Conservation (phyloP, 768 basidiomycete genomes). For the Termitomyces sp. region DNA sequence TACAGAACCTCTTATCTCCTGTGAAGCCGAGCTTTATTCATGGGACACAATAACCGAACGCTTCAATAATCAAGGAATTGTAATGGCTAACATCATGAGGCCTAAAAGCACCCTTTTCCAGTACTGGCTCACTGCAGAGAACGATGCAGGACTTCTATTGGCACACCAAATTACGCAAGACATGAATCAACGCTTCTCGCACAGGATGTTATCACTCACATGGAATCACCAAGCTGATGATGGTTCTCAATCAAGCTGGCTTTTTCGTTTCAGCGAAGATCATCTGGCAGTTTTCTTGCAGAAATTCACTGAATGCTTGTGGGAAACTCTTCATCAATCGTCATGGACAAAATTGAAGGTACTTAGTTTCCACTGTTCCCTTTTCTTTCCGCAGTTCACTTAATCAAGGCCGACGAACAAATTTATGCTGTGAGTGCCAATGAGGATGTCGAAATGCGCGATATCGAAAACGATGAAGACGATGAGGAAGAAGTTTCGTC, state of each 20-base stretch:
- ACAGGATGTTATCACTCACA: constrained; percentile 66
- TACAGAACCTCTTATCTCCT: constrained; percentile 28
- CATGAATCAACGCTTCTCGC: constrained; percentile 70
- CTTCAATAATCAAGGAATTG: constrained; percentile 50
- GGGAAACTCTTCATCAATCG: constrained; percentile 73
- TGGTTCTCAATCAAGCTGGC: constrained; percentile 69
- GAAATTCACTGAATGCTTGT: constrained; percentile 65
- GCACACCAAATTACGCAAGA: constrained; percentile 60
- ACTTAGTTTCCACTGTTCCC: constrained; percentile 8
- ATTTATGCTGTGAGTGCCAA: constrained; percentile 73
- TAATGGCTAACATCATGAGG: constrained; percentile 49
- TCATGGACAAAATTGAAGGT: constrained; percentile 84
- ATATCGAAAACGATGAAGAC: constrained; percentile 67
- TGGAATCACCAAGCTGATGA: constrained; percentile 75
- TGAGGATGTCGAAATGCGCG: constrained; percentile 88
- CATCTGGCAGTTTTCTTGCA: constrained; percentile 56
- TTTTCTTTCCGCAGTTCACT: neutral
- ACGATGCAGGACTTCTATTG: constrained; percentile 43
- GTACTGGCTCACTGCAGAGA: constrained; percentile 57
- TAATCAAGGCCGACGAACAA: constrained; percentile 71
- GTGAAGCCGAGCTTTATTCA: constrained; percentile 53
- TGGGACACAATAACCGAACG: constrained; percentile 51
- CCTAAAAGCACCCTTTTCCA: constrained; percentile 40
- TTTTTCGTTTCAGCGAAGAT: constrained; percentile 63
- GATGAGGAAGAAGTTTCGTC: constrained; percentile 75